Percentiles rank a stretch among this genome's conserved stretches.
Evolutionary conservation across 352 stramenopile genomes (phyloP).

Genomic region (Phytopythium litorale): DNA sequence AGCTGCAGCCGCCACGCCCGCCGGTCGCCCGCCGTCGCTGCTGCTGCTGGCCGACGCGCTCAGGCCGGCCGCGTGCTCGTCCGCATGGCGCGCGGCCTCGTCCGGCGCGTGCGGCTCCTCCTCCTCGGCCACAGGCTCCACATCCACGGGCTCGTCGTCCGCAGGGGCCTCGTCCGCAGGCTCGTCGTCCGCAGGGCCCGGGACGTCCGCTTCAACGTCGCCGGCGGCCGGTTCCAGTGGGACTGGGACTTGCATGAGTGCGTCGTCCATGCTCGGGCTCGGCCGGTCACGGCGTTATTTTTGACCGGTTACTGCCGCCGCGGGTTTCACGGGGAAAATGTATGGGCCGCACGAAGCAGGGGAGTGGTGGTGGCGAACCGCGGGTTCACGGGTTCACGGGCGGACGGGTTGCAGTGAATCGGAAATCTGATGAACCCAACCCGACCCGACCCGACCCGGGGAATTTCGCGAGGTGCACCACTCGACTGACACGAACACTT

Average conservation of each 20-base stretch:
- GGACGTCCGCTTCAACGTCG: background rate
- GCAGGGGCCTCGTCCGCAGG: background rate
- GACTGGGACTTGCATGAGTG: slow-evolving; percentile 15
- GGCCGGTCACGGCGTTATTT: background rate
- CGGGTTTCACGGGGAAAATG: background rate
- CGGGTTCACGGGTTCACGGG: too few relatives aligned
- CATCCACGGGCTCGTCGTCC: background rate
- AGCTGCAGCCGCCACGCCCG: too few relatives aligned
- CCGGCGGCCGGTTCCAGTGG: slow-evolving; percentile 4
- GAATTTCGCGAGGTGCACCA: background rate
- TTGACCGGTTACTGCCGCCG: slow-evolving; percentile 1
- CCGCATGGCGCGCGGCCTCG: background rate
- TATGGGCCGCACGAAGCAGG: background rate
- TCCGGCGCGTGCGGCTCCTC: background rate
- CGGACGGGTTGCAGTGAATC: background rate
- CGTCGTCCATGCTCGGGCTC: slow-evolving; percentile 9
- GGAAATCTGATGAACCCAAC: background rate
- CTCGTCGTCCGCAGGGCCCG: background rate
- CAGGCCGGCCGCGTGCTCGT: background rate
- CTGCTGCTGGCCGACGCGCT: background rate
- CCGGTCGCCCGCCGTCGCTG: background rate
- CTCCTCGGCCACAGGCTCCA: background rate
- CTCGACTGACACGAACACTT: background rate
- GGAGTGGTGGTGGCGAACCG: too few relatives aligned
- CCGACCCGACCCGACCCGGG: background rate